A percentile compares a stretch with the other conserved stretches of the same genome.
phyloP scores from a whole-genome alignment of 2,329 filamentous ascomycete genomes.

The Acephala macrosclerotiorum region DNA sequence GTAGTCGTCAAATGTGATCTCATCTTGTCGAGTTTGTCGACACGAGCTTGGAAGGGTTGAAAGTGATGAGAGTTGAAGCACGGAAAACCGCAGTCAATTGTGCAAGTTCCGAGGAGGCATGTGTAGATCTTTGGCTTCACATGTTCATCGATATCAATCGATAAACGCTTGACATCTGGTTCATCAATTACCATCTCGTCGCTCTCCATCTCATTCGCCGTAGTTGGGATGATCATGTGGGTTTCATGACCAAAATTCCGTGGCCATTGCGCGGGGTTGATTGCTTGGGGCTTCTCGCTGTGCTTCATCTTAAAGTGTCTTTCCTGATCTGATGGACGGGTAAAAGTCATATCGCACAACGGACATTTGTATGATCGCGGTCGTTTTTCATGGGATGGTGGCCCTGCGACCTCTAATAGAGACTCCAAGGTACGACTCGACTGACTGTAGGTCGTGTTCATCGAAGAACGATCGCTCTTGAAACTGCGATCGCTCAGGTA shows the following conservation, averaged over 20 bases:
- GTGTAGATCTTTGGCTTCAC: not conserved
- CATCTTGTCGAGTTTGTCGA: not conserved
- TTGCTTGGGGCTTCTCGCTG: too few species aligned
- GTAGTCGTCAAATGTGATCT: not conserved
- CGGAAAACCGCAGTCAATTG: slow-evolving; percentile 15
- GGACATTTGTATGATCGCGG: not conserved
- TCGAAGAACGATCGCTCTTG: slow-evolving; percentile 15
- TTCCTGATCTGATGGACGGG: too few species aligned
- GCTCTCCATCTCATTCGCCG: too few species aligned
- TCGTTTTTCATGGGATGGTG: not conserved
- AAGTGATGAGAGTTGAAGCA: slow-evolving; percentile 17
- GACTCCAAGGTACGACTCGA: slow-evolving; percentile 9
- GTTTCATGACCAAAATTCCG: too few species aligned
- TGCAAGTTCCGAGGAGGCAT: slow-evolving; percentile 19
- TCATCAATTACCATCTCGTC: too few species aligned
- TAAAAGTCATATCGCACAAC: too few species aligned
- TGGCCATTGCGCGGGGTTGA: too few species aligned
- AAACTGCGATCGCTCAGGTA: slow-evolving; percentile 2
- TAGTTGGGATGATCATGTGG: too few species aligned
- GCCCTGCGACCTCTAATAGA: not conserved
- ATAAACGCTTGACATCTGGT: not conserved
- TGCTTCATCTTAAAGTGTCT: too few species aligned
- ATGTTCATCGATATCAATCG: not conserved
- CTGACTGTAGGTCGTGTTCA: slow-evolving; percentile 12
- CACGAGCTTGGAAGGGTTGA: not conserved